Percentiles rank a stretch among this genome's conserved stretches.
These are phyloP conservation scores for Gliomastix tumulicola DNA, from an alignment of 2,329 filamentous ascomycete genomes.

Conservation along the genomic window DNA sequence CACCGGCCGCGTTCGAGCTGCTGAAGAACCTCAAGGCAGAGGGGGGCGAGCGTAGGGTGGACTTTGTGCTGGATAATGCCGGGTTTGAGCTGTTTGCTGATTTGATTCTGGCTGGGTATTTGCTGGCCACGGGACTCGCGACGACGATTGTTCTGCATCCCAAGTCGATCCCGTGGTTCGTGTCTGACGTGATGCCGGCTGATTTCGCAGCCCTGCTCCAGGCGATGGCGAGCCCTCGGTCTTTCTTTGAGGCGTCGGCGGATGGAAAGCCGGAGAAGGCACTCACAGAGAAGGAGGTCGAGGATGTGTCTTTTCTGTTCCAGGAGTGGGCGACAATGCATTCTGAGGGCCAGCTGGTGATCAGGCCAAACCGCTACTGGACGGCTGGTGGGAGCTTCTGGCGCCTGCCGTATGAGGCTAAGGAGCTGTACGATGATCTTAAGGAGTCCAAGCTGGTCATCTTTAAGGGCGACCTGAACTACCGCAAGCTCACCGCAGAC, in stretches of 20 bases:
- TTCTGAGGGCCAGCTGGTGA: constrained; percentile 71
- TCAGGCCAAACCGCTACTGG: constrained; percentile 87
- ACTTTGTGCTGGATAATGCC: constrained; percentile 67
- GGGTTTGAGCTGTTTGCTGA: constrained; percentile 67
- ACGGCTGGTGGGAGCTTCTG: constrained; percentile 82
- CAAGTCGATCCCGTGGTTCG: constrained; percentile 65
- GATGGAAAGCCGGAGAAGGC: constrained; percentile 57
- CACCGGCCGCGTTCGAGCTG: constrained; percentile 28
- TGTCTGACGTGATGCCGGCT: constrained; percentile 62
- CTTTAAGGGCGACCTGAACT: constrained; percentile 67
- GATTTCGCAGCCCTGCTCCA: constrained; percentile 81
- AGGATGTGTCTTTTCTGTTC: constrained; percentile 71
- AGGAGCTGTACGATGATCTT: constrained; percentile 66
- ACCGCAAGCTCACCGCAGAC: constrained; percentile 59
- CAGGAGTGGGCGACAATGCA: constrained; percentile 74
- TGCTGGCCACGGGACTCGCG: constrained; percentile 56
- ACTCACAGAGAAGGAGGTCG: constrained; percentile 59
- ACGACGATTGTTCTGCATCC: constrained; percentile 59
- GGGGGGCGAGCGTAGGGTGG: constrained; percentile 13
- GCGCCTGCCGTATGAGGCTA: constrained; percentile 65
- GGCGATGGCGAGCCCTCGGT: constrained; percentile 65
- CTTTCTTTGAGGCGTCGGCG: constrained; percentile 69
- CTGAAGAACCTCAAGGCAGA: constrained; percentile 25
- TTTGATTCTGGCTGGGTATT: constrained; percentile 57
- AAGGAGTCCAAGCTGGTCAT: constrained; percentile 59